Conservation (phyloP, 768 basidiomycete genomes). For the Russula abietina region DNA sequence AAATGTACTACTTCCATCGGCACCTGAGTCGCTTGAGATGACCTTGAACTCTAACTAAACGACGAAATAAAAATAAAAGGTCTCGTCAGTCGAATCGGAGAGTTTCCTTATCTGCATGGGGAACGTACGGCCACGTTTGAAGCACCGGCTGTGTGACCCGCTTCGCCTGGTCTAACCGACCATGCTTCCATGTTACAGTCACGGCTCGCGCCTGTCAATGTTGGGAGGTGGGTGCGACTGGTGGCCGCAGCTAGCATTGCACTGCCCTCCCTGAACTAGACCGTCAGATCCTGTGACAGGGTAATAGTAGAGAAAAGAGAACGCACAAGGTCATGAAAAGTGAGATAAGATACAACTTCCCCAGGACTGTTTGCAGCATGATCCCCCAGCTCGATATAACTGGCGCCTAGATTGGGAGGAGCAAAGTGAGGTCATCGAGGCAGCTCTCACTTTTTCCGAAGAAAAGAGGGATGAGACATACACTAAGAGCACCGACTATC, state of each 20-base stretch:
- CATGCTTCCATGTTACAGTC: not conserved
- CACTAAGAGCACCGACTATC: constrained; percentile 20
- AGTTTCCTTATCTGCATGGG: not conserved
- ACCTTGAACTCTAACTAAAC: not conserved
- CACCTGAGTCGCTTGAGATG: not conserved
- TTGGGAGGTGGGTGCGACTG: constrained; percentile 11
- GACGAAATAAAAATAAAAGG: not conserved
- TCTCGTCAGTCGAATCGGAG: too few relatives aligned
- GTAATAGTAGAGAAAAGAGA: not conserved
- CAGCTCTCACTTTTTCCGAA: not conserved
- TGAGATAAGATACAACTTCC: constrained; percentile 32
- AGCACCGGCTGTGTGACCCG: not conserved
- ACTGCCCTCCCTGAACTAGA: constrained; percentile 7
- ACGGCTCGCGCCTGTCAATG: not conserved
- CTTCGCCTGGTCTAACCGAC: not conserved
- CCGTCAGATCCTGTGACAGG: not conserved
- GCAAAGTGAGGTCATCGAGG: not conserved
- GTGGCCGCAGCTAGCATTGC: not conserved
- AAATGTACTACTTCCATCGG: not conserved
- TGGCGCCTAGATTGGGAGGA: constrained; percentile 12
- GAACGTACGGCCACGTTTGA: constrained; percentile 5
- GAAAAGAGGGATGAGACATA: not conserved
- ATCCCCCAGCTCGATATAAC: constrained; percentile 28
- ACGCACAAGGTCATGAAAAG: constrained; percentile 30
- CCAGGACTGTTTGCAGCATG: constrained; percentile 28